Percentiles rank a stretch among this genome's conserved stretches.
These are phyloP conservation scores for Entomortierella lignicola DNA, from an alignment of 192 early-diverging fungal species.

Conservation along the genomic window DNA sequence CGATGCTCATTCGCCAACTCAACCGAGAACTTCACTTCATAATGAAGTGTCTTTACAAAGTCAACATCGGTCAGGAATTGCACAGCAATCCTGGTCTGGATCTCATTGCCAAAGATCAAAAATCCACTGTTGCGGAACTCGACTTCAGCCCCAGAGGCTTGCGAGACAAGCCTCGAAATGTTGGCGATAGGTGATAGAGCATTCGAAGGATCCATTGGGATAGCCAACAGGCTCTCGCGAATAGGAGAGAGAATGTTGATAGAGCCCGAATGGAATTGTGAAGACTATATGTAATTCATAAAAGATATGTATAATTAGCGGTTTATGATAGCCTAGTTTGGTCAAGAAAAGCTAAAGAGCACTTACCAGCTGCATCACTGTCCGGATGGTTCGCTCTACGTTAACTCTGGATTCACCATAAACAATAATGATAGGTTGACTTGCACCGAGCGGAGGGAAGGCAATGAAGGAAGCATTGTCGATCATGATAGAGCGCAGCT, in stretches of 20 bases:
- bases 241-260: conserved; percentile 37
- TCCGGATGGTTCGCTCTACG: conserved; percentile 74
- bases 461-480: conserved; percentile 77
- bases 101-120: conserved; percentile 75
- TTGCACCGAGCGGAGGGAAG: conserved; percentile 70
- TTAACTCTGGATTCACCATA: conserved; percentile 73
- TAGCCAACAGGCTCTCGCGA: conserved; percentile 24
- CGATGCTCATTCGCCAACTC: conserved; percentile 80
- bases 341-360: too few relatives aligned
- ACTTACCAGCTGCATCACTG: conserved; percentile 75
- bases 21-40: conserved; percentile 73
- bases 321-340: too few relatives aligned
- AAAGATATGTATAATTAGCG: too few relatives aligned
- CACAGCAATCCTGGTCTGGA: conserved; percentile 67
- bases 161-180: conserved; percentile 54
- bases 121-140: conserved; percentile 63
- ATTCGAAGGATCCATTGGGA: conserved; percentile 8
- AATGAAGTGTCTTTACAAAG: conserved; percentile 62
- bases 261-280: conserved; percentile 50
- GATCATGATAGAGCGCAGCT: conserved; percentile 71
- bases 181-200: conserved; percentile 41
- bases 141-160: conserved; percentile 66
- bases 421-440: conserved; percentile 60
- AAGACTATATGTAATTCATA: conserved; percentile 17
- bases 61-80: conserved; percentile 62